Base-by-base conservation (phyloP, 768 basidiomycete genomes). In the Crepidotus variabilis region DNA sequence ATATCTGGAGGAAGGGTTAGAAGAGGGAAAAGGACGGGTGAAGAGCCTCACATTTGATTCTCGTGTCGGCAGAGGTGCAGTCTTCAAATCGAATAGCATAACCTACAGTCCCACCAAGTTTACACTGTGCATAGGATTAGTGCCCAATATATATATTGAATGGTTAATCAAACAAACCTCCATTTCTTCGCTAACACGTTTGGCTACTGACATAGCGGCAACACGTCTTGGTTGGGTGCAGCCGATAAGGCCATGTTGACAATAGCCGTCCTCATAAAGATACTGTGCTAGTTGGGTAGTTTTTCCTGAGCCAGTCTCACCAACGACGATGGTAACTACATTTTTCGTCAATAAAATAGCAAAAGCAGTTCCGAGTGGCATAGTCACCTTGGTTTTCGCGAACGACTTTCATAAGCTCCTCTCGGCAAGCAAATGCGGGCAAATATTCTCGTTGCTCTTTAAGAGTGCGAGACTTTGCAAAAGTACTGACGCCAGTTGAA, bases 261-360 rank as follows among this genome's bases (percentile, higher is more conserved):
- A 92, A 70, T 96, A 99, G 0, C 97, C 97, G 60, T 99, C 97
- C 69, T 99, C 97, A 67, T 98, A 92, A 59, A 99, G 71, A 73
- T 94, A 99, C 67, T 99, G 97, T 0, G 92, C 78, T 6, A 99
- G 76, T 69, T 99, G 97, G 0, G 97, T 98, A 1, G 97, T 99
- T 75, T 99, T 99, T 6, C 97, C 97, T 0, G 96, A 98, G 9
- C 97, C 97, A n/a, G 97, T 99, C 72, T 99, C 97, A n/a, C 97
- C 97, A 39, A 99, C 91, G 36, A 98, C 93, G 55, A 99, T 85
- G 48, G 91, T 78, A 35, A 98, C 97, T 97, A 61, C 23, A 23
- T 21, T 14, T 16, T 36, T 48, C 57, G 54, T 61, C 35, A 59
- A 51, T 24, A 20, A 4, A 34, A 34, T 39, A 23, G 11, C 46